Base-by-base conservation (phyloP, 169 alveolate genomes). In the Plasmodium sp. region DNA sequence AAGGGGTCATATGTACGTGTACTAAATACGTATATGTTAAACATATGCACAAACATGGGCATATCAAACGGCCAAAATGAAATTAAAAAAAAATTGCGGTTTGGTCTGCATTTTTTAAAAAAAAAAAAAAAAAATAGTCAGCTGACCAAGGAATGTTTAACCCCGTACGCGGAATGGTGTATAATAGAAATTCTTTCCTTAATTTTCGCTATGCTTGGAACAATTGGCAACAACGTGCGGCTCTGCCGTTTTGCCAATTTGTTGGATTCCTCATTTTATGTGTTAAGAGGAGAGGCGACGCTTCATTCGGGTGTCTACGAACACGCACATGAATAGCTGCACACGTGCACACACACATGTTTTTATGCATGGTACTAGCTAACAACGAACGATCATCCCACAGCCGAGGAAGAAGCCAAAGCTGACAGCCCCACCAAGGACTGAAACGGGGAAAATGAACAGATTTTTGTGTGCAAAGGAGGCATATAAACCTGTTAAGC, bases 321-420 rank as follows among this genome's bases (percentile, higher is more conserved):
- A 43, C 22, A 27, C 14, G 34, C 75, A 62, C 72, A 62, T 39
- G 43, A 79, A 81, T 81, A 45, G 34, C 9, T 48, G 71, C 58
- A 34, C 41, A 83, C 58, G 3, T 56, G 43, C 58, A 39, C 58
- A 5, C 33, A 51, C 72, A 31, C 67, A 9, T 41, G 18, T 54
- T n/a, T 7, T 81, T 62, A 83, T 34, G 75, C 34, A 22, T 31
- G 43, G 9, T 81, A 51, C 10, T 62, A 56, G 6, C 72, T 96
- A 96, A 84, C 98, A 97, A 36, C 98, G 94, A 67, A 97, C 98
- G 18, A 97, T 75, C 98, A 97, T 97, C 22, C 98, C 98, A 58
- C 98, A 97, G n/a, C 98, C 98, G 48, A 97, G 90, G 74, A 97
- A 97, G 94, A 97, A 97, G 43, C 98, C 98, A 92, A 97, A 97